phyloP scores from a whole-genome alignment of 371 early-diverging fungal genomes.

The Mortierella sp. region DNA sequence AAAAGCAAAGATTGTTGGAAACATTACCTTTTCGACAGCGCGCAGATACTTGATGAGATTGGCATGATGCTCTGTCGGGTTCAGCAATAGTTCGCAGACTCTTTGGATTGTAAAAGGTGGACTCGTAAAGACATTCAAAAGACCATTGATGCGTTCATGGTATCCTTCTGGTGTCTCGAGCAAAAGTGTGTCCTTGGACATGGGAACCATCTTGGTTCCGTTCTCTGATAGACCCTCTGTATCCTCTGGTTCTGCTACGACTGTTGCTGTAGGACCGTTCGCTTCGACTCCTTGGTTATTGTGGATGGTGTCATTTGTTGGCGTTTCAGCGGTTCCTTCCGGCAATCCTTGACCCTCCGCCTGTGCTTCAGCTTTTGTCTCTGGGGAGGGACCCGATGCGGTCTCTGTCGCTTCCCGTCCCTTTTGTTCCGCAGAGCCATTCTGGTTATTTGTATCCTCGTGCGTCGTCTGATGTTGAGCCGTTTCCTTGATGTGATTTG shows the following conservation, averaged over 20 bases:
- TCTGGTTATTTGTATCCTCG: no score
- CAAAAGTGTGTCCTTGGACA: slow-evolving; percentile 41
- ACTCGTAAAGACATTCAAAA: slow-evolving; percentile 34
- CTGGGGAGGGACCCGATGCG: background rate
- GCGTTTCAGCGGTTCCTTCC: background rate
- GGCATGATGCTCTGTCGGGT: slow-evolving; percentile 62
- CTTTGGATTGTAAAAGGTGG: slow-evolving; percentile 72
- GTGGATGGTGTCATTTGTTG: background rate
- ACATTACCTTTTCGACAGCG: slow-evolving; percentile 67
- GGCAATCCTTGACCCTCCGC: slow-evolving; percentile 3
- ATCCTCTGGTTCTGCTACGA: no score
- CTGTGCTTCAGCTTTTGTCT: background rate
- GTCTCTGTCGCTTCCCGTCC: background rate
- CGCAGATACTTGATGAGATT: slow-evolving; percentile 66
- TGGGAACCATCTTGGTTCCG: slow-evolving; percentile 16
- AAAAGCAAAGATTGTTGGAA: background rate
- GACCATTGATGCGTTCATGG: slow-evolving; percentile 29
- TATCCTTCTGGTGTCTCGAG: slow-evolving; percentile 46
- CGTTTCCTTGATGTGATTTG: slow-evolving; percentile 8
- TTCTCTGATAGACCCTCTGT: no score
- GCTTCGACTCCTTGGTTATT: no score
- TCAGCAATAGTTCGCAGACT: slow-evolving; percentile 61
- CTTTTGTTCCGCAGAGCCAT: no score
- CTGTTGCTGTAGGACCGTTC: slow-evolving; percentile 1
- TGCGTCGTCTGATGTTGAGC: background rate